Conservation (phyloP, 2,329 filamentous ascomycete species). For the Fusarium fujikuroi region DNA sequence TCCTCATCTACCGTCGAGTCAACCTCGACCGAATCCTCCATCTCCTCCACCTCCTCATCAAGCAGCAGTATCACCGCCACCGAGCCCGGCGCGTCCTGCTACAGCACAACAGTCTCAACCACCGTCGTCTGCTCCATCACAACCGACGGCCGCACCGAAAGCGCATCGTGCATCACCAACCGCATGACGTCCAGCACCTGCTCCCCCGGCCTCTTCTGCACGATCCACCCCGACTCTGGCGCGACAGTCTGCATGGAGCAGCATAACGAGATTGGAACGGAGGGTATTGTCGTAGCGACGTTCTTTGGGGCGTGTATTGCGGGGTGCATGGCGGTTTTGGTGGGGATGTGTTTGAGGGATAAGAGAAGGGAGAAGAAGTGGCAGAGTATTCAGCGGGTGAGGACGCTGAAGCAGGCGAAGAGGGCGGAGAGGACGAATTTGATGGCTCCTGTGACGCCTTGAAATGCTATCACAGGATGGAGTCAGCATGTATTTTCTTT, state of each 20-base stretch:
- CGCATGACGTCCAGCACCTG: slow-evolving; percentile 21
- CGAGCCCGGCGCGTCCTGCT: slow-evolving; percentile 10
- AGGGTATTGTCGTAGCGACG: slow-evolving; percentile 7
- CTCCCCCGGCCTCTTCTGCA: slow-evolving; percentile 8
- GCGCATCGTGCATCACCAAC: slow-evolving; percentile 7
- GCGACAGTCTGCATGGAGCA: slow-evolving; percentile 8
- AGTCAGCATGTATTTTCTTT: too few relatives aligned
- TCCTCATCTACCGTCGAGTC: not conserved
- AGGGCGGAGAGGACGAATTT: not conserved
- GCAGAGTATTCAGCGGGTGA: slow-evolving; percentile 1
- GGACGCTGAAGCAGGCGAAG: slow-evolving; percentile 3
- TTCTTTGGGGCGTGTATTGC: slow-evolving; percentile 8
- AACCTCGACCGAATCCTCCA: not conserved
- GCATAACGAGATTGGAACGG: slow-evolving; percentile 7
- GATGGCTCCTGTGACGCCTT: not conserved
- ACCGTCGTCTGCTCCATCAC: slow-evolving; percentile 18
- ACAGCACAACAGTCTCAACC: slow-evolving; percentile 19
- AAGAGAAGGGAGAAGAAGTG: slow-evolving; percentile 6
- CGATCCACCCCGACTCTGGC: slow-evolving; percentile 12
- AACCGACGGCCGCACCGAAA: slow-evolving; percentile 14
- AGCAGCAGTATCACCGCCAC: not conserved
- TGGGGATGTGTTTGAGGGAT: slow-evolving; percentile 4
- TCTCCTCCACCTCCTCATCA: not conserved
- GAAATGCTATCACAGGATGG: too few relatives aligned
- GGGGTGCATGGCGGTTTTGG: slow-evolving; percentile 1